A percentile compares a stretch with the other conserved stretches of the same genome.
These are phyloP conservation scores for Bombardia bombarda DNA, from an alignment of 495 filamentous ascomycete species.

Conservation along the genomic window DNA sequence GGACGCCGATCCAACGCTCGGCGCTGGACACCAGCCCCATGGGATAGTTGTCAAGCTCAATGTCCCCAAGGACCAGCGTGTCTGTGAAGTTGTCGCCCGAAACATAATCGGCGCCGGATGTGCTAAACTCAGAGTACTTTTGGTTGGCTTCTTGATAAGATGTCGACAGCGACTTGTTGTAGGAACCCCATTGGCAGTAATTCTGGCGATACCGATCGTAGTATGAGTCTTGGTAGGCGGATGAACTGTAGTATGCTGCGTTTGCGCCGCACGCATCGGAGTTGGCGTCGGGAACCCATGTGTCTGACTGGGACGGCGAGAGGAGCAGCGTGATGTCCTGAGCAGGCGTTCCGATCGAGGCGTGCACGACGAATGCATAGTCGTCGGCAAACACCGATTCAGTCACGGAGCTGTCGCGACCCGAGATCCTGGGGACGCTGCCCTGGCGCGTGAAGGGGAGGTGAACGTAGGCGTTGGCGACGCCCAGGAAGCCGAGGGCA, in stretches of 20 bases:
- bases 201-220: constrained; percentile 1
- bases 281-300: constrained; percentile 59
- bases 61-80: constrained; percentile 53
- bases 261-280: constrained; percentile 45
- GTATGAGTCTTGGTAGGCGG: constrained; percentile 5
- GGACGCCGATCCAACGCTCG: constrained; percentile 54
- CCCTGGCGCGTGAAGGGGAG: constrained; percentile 12
- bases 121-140: constrained; percentile 50
- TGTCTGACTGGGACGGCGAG: constrained; percentile 63
- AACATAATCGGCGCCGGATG: constrained; percentile 56
- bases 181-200: constrained; percentile 27
- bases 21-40: constrained; percentile 64
- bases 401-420: constrained; percentile 2
- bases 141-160: constrained; percentile 51
- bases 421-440: background rate
- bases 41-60: constrained; percentile 53
- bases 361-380: constrained; percentile 47
- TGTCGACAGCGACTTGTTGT: constrained; percentile 52
- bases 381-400: background rate
- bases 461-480: no score
- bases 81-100: constrained; percentile 66
- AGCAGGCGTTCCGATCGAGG: constrained; percentile 54
- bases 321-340: constrained; percentile 52
- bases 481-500: no score
- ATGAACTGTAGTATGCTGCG: constrained; percentile 4